phyloP scores from a whole-genome alignment of 2,329 filamentous ascomycete species.

The Ophiocordyceps camponoti-saundersi region DNA sequence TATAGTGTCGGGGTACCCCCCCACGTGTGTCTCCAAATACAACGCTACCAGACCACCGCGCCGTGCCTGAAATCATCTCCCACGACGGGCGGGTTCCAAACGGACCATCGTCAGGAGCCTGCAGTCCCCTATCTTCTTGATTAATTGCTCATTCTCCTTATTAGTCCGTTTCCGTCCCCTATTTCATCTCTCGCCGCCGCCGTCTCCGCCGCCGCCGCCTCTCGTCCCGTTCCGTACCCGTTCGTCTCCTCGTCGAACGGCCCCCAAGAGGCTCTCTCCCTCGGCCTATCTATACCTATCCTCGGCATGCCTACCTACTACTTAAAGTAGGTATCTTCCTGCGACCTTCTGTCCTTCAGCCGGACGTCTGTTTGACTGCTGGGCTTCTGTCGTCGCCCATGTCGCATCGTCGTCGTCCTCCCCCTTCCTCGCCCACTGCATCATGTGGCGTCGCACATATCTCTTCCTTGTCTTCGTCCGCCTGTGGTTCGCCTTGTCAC shows the following conservation, averaged over 20 bases:
- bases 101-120: neutral
- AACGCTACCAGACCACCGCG: too few species aligned
- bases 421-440: constrained; percentile 10
- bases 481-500: constrained; percentile 83
- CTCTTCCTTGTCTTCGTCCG: constrained; percentile 71
- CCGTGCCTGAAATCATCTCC: neutral
- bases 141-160: neutral
- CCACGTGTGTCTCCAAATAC: too few species aligned
- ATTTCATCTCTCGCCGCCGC: neutral
- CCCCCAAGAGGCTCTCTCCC: neutral
- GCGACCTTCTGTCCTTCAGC: neutral
- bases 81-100: neutral
- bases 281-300: neutral
- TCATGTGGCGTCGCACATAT: constrained; percentile 86
- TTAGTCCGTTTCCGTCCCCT: neutral
- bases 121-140: neutral
- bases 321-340: neutral
- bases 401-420: constrained; percentile 2
- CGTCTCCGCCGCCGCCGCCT: neutral
- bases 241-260: neutral
- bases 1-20: too few species aligned
- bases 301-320: neutral
- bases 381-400: constrained; percentile 4
- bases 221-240: neutral
- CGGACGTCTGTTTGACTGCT: neutral